Evolutionary conservation across 495 filamentous ascomycete species (phyloP).

Genomic region (Penicillium lagena): DNA sequence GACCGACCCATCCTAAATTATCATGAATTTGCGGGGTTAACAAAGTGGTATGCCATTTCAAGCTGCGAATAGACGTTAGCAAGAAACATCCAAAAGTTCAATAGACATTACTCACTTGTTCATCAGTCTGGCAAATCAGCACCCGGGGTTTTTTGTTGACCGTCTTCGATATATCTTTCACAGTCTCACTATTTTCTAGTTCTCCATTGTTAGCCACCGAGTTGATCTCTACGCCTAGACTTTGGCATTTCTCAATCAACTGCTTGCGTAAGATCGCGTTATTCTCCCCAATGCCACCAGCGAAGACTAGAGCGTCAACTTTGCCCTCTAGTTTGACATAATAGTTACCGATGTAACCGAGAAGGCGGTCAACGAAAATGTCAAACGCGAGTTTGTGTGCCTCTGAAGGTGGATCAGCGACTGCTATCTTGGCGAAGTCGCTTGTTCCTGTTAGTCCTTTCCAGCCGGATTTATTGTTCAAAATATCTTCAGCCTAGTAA

Average conservation of each 20-base stretch:
- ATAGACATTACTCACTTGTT: slow-evolving; percentile 48
- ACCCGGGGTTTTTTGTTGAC: slow-evolving; percentile 43
- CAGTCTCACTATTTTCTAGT: slow-evolving; percentile 42
- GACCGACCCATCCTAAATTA: no score
- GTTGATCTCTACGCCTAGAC: slow-evolving; percentile 68
- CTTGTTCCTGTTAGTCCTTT: slow-evolving; percentile 77
- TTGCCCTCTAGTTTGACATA: slow-evolving; percentile 65
- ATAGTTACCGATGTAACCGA: slow-evolving; percentile 67
- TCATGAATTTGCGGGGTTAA: no score
- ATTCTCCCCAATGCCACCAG: slow-evolving; percentile 85
- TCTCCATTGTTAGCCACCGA: slow-evolving; percentile 39
- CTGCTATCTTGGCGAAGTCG: slow-evolving; percentile 64
- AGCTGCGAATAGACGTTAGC: slow-evolving; percentile 17
- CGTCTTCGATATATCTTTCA: slow-evolving; percentile 48
- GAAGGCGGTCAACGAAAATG: slow-evolving; percentile 69
- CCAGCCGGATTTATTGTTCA: slow-evolving; percentile 83
- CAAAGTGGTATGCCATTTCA: slow-evolving; percentile 38
- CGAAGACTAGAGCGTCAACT: slow-evolving; percentile 79
- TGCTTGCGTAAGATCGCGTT: slow-evolving; percentile 53
- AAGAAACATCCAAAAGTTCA: slow-evolving; percentile 2
- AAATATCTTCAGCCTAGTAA: slow-evolving; percentile 69
- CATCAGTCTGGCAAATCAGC: slow-evolving; percentile 72
- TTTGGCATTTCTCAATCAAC: slow-evolving; percentile 52
- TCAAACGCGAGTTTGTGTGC: slow-evolving; percentile 65
- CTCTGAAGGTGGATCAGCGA: slow-evolving; percentile 37